phyloP scores from a whole-genome alignment of 441 rosid species.

The Populus hybrid region DNA sequence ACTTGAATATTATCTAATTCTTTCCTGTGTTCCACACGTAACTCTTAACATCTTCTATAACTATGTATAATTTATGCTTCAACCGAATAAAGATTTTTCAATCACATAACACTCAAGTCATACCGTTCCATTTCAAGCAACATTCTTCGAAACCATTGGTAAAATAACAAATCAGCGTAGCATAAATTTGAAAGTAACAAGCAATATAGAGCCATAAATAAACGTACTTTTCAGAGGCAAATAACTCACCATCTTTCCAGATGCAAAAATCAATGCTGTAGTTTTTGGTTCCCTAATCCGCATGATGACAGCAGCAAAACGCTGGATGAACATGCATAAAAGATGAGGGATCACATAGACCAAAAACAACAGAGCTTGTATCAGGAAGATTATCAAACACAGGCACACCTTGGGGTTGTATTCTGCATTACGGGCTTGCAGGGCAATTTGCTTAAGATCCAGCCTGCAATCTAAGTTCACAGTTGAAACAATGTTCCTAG shows the following conservation, averaged over 20 bases:
- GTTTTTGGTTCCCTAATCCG: conserved; percentile 84
- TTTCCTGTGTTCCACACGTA: not conserved
- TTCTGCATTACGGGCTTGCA: conserved; percentile 97
- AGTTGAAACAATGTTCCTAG: conserved; percentile 93
- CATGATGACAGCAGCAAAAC: conserved; percentile 93
- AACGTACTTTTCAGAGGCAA: not conserved
- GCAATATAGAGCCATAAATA: not conserved
- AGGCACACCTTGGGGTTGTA: conserved; percentile 86
- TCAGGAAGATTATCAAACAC: not conserved
- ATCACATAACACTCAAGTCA: not conserved
- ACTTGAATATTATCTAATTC: not conserved
- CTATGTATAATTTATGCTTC: not conserved
- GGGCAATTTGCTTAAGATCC: conserved; percentile 91
- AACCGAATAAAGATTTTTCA: not conserved
- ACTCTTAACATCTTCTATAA: not conserved
- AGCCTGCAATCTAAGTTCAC: conserved; percentile 94
- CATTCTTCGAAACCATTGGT: not conserved
- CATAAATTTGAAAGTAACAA: not conserved
- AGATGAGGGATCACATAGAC: not conserved
- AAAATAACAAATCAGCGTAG: not conserved
- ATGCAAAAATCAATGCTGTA: conserved; percentile 80
- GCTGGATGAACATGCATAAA: conserved; percentile 36
- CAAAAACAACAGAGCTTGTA: not conserved
- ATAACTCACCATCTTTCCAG: conserved; percentile 75
- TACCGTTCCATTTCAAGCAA: not conserved